Evolutionary conservation across 2,329 filamentous ascomycete genomes (phyloP).

Genomic region (Intubia oerlemansii): DNA sequence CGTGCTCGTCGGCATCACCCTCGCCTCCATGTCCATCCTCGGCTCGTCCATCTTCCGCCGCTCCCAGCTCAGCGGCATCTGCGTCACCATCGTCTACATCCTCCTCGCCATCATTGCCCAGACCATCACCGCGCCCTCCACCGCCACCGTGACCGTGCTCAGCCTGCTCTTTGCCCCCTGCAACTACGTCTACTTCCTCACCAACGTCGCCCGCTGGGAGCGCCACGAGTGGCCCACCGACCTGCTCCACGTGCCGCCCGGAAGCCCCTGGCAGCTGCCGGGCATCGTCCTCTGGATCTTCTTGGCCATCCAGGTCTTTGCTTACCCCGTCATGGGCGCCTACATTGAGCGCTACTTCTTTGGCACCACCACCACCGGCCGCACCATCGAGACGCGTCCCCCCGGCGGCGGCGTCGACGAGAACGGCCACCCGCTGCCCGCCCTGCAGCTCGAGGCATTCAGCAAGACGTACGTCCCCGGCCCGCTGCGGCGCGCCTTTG

Average conservation of each 20-base stretch:
- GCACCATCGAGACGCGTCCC: conserved; percentile 23
- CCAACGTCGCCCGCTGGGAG: conserved; percentile 60
- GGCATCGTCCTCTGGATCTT: conserved; percentile 65
- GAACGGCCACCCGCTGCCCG: conserved; percentile 14
- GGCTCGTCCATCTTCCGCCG: conserved; percentile 70
- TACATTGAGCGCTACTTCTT: conserved; percentile 54
- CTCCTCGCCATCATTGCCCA: conserved; percentile 69
- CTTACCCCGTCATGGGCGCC: conserved; percentile 56
- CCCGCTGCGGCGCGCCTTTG: conserved; percentile 32
- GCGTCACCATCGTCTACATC: conserved; percentile 49
- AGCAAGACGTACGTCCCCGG: conserved; percentile 59
- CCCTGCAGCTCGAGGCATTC: conserved; percentile 51
- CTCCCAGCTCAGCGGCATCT: conserved; percentile 72
- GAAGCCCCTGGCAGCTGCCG: conserved; percentile 44
- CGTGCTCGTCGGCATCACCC: conserved; percentile 51
- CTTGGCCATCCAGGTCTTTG: conserved; percentile 53
- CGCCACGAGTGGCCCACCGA: conserved; percentile 34
- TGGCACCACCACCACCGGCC: conserved; percentile 45
- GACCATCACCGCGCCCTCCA: conserved; percentile 39
- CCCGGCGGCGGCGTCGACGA: conserved; percentile 12
- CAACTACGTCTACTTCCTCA: conserved; percentile 66
- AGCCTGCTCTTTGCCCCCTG: conserved; percentile 68
- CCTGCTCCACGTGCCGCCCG: conserved; percentile 38
- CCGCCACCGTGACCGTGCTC: conserved; percentile 44
- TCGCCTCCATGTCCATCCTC: conserved; percentile 63